phyloP scores from a whole-genome alignment of 768 basidiomycete genomes.

The Tricholoma sp. region DNA sequence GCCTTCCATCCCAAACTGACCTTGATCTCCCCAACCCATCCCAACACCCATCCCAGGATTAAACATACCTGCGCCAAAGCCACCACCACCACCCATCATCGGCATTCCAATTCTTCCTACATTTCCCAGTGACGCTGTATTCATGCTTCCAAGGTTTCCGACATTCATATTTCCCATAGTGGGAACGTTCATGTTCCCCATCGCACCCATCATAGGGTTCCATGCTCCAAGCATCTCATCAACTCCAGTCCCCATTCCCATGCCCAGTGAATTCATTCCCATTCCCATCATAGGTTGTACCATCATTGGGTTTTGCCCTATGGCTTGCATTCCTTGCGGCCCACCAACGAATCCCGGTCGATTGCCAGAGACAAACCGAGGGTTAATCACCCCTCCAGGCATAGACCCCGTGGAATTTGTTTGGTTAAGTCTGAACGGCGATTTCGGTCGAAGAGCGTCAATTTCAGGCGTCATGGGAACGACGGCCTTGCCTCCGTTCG shows the following conservation, averaged over 20 bases:
- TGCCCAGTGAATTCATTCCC: conserved; percentile 19
- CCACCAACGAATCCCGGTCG: conserved; percentile 21
- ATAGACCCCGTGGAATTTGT: conserved; percentile 14
- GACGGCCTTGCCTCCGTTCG: conserved; percentile 52
- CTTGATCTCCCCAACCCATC: conserved; percentile 31
- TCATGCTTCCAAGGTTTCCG: conserved; percentile 17
- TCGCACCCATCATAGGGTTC: conserved; percentile 28
- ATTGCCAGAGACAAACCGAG: conserved; percentile 12
- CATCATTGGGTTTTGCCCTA: conserved; percentile 29
- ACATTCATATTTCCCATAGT: conserved; percentile 22
- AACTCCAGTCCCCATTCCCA: conserved; percentile 23
- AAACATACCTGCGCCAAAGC: conserved; percentile 21
- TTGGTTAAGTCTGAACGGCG: conserved; percentile 51
- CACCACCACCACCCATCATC: conserved; percentile 23
- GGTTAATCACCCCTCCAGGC: conserved; percentile 7
- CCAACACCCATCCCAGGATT: conserved; percentile 29
- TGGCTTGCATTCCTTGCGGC: conserved; percentile 18
- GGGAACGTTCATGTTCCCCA: conserved; percentile 23
- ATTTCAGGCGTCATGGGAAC: conserved; percentile 78
- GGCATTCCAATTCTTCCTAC: conserved; percentile 21
- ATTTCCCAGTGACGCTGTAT: conserved; percentile 23
- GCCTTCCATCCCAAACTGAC: conserved; percentile 25
- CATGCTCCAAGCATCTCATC: conserved; percentile 32
- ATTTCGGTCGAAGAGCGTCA: conserved; percentile 81
- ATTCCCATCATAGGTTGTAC: conserved; percentile 29